phyloP scores from a whole-genome alignment of 2,329 filamentous ascomycete genomes.

The Mariannaea elegans region DNA sequence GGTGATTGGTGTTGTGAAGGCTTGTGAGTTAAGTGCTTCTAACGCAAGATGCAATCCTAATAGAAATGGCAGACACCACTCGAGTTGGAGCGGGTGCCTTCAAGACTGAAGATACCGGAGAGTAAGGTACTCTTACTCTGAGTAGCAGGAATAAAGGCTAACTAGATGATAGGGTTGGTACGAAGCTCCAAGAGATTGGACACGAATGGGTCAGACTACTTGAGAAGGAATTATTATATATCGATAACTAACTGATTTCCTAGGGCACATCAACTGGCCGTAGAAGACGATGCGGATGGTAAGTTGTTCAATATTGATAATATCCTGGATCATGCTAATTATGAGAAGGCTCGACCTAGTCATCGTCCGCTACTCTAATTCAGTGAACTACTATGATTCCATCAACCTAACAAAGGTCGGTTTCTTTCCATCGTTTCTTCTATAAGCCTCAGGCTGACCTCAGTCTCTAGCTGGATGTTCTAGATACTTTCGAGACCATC shows the following conservation, averaged over 20 bases:
- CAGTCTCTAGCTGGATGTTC: constrained; percentile 10
- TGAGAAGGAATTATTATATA: background rate
- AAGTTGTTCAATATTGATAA: constrained; percentile 2
- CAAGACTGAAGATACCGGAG: constrained; percentile 63
- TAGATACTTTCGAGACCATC: constrained; percentile 21
- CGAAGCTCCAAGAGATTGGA: constrained; percentile 5
- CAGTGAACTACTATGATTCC: constrained; percentile 17
- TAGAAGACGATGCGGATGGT: constrained; percentile 18
- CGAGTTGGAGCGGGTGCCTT: constrained; percentile 69
- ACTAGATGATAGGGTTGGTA: constrained; percentile 1
- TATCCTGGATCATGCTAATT: constrained; percentile 6
- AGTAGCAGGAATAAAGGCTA: background rate
- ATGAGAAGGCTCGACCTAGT: constrained; percentile 16
- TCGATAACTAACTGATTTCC: background rate
- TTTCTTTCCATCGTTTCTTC: constrained; percentile 3
- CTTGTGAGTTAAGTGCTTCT: constrained; percentile 2
- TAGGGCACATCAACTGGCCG: constrained; percentile 19
- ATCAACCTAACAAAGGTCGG: constrained; percentile 16
- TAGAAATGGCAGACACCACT: constrained; percentile 59
- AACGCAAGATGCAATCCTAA: background rate
- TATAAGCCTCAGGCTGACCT: background rate
- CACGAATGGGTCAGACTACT: background rate
- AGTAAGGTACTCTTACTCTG: constrained; percentile 25
- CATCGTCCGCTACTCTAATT: constrained; percentile 18
- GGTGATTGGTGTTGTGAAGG: constrained; percentile 12